Evolutionary conservation across 208 protist genomes (phyloP), one percentile per base, ranked within the genome.

Genomic region (Polymyxa betae): DNA sequence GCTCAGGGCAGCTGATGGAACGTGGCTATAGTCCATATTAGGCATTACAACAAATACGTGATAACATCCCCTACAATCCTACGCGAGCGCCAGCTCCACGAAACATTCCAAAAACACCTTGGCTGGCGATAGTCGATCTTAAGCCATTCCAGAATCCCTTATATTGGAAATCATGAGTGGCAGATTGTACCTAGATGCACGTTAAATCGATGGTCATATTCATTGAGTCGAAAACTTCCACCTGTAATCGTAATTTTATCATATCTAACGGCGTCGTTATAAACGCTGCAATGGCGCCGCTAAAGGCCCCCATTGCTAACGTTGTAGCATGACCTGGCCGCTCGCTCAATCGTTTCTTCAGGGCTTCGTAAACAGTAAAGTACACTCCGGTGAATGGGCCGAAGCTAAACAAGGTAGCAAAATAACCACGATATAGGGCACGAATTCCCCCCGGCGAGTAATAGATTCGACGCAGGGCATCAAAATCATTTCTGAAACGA

Each of bases 161-260:
- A n/a, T 82, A 82, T 43, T 35, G 72, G 72, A 35, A 43, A 5
- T 5, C 16, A 43, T 40, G 40, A 5, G 72, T 20, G n/a, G 5
- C 72, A 43, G n/a, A 35, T 35, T 82, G 49, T 29, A 60, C 49
- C 49, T 60, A 24, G 12, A 5, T 5, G 5, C 49, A 29, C 49
- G n/a, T n/a, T 24, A 60, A 60, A 5, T 60, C 5, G 24, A 60
- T 60, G 12, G 49, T 60, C 5, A 60, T 5, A 60, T 29, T 5
- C 5, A 60, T 29, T 29, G 12, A 24, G 49, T 60, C 12, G 12
- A 60, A 5, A 60, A 60, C 24, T 60, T 5, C n/a, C 16, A 82
- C 72, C 72, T 82, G 72, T n/a, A 82, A 45, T 35, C 72, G 72
- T 43, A 82, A n/a, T n/a, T 82, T 82, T 5, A n/a, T n/a, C 72